Base-by-base conservation (phyloP, 352 stramenopile species). In the Phytophthora pinifolia region DNA sequence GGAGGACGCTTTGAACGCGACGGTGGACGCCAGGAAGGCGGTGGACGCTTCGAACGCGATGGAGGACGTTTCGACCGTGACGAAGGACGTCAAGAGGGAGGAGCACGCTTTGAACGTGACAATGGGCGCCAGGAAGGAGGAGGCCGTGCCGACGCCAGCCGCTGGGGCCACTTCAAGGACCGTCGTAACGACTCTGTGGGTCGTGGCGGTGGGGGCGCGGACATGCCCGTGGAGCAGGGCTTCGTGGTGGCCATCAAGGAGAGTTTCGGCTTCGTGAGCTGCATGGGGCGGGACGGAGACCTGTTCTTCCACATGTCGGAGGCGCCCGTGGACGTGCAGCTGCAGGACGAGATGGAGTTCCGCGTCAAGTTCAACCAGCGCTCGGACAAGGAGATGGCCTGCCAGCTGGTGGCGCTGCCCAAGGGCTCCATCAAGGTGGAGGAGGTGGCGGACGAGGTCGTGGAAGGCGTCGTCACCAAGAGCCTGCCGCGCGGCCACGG, bases 281-380 rank as follows among this genome's bases (percentile, higher is more conserved):
- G 77, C 46, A 57, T 85, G 54, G 79, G 86, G 8, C 69, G 76
- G 45, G 76, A 92, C 12, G 76, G 74, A 17, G 83, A 92, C 33
- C 44, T 90, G 36, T 92, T 92, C 61, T 92, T 92, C 65, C 83
- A 92, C 66, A 83, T 90, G 31, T 84, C 77, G 7, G 83, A 92
- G 37, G 83, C 79, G 22, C 83, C 83, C 1, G 58, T 83, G 56
- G 78, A 88, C 57, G 50, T 86, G 42, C 69, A 88, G 49, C 34
- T 89, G 37, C 67, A 85, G 18, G 80, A 90, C 57, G 83, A 92
- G 41, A 70, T 90, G 31, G 79, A 86, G 62, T 92, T 88, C 58
- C 74, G 79, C 29, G 65, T 90, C 46, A 86, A 77, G 46, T 78
- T 67, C 55, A 90, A 90, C 57, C 74, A 86, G 47, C 80, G 83